Evolutionary conservation across 2,329 filamentous ascomycete genomes (phyloP), one percentile per base, ranked within the genome.

Genomic region (Beauveria brongniartii): DNA sequence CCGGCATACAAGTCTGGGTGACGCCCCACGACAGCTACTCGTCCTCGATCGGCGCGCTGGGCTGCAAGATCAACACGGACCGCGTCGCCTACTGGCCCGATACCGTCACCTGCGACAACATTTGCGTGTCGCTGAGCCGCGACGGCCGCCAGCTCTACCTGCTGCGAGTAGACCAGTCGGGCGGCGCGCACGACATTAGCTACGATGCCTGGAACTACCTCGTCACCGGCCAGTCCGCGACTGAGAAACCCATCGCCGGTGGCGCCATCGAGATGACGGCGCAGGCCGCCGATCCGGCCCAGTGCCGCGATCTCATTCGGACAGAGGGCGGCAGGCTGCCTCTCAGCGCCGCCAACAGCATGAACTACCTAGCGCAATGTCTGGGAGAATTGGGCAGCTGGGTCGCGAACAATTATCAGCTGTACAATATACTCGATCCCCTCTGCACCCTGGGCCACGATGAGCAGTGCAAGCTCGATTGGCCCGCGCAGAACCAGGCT

Each of bases 131-230:
- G 58, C 63, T 69, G 40, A 62, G 22, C 58, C 62, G 66, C 54
- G 61, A 50, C 3, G 65, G 62, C 34, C 67, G 67, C 46, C 61
- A 64, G 52, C 50, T 69, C 30, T 64, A 67, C 55, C 65, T 69
- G 10, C 67, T 69, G 12, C 65, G 65, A 44, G 59, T 69, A 48
- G 67, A 69, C 61, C 65, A 66, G 61, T 69, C 67, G 16, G 64
- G 63, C 53, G 78, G 78, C 54, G 79, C 79, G 44, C 68, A 80
- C 70, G 80, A 82, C 65, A 73, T 82, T 70, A 73, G 69, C 64
- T 82, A 81, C 70, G 79, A 82, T 61, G 79, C 79, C 24, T 82
- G 78, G 77, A 80, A 79, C 71, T 78, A 79, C 64, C 75, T 82
- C 10, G 67, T 72, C 54, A 80, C 77, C 0, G 80, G 80, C 60